Evolutionary conservation across 2,329 filamentous ascomycete genomes (phyloP).

Genomic region (Beauveria asiatica): DNA sequence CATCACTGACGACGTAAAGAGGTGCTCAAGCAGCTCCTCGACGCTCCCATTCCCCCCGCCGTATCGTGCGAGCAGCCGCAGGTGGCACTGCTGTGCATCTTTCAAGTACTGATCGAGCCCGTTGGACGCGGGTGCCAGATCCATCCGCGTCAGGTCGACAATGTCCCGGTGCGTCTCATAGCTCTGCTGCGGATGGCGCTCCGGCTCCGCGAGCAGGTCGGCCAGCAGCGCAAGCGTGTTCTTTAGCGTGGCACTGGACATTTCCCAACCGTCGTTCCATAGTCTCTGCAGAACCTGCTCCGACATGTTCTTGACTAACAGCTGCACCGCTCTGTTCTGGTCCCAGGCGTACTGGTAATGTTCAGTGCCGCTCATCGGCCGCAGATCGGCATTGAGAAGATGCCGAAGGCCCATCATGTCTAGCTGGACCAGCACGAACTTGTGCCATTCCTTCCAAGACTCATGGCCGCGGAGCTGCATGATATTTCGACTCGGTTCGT

Average conservation of each 20-base stretch:
- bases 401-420: neutral
- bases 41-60: neutral
- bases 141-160: neutral
- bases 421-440: neutral
- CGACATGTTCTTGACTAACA: neutral
- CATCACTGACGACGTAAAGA: constrained; percentile 6
- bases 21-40: constrained; percentile 9
- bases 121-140: neutral
- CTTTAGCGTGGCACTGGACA: neutral
- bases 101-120: neutral
- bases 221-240: constrained; percentile 3
- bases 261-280: neutral
- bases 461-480: constrained; percentile 1
- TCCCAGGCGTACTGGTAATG: neutral
- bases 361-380: neutral
- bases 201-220: neutral
- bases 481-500: neutral
- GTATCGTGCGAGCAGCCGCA: constrained; percentile 6
- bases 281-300: neutral
- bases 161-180: constrained; percentile 5
- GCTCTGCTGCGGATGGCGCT: neutral
- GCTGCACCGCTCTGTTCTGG: neutral
- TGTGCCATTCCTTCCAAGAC: constrained; percentile 1
- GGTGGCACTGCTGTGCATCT: constrained; percentile 1
- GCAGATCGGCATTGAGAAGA: neutral